Evolutionary conservation across 2,329 filamentous ascomycete species (phyloP), one percentile per base, ranked within the genome.

Genomic region (Trichoderma arundinaceum): DNA sequence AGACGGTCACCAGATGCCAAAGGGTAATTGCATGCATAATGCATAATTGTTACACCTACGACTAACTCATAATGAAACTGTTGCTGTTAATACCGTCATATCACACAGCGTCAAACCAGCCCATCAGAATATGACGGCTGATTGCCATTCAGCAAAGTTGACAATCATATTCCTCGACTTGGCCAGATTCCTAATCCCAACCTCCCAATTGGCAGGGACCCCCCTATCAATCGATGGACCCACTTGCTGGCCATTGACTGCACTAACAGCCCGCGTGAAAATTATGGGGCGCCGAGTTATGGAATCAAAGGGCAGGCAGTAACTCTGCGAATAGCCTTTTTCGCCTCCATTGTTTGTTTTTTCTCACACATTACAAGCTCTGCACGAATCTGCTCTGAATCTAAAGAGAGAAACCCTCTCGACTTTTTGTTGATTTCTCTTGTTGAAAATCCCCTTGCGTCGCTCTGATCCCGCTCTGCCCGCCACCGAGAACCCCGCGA

Each of bases 161-260:
- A 28, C 22, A 28, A 28, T 28, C 22, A 28, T 28, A 28, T 28
- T 28, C 22, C 22, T 28, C 22, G 22, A 28, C 22, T 28, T 28
- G 22, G 22, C 22, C 22, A 28, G 22, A 28, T 28, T 28, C 22
- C 22, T 28, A 28, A 28, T 28, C 22, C 22, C 22, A 28, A 28
- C 4, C 22, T 4, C 22, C 22, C 22, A 28, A 28, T 28, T 28
- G 22, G 22, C 22, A 28, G 22, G 22, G 22, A 28, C 22, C 22
- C 22, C 22, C 22, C 22, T 28, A 51, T 46, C 6, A 1, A 38
- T 19, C 4, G 56, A 38, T 3, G 44, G 19, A 15, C 7, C 49
- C 48, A 62, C 59, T 32, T 32, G 58, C 68, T 66, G 66, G 60
- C 65, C 56, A 66, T 53, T 65, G 51, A 51, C 43, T 28, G 39